Conservation (phyloP, 352 stramenopile genomes). For the Pythium folliculosum region DNA sequence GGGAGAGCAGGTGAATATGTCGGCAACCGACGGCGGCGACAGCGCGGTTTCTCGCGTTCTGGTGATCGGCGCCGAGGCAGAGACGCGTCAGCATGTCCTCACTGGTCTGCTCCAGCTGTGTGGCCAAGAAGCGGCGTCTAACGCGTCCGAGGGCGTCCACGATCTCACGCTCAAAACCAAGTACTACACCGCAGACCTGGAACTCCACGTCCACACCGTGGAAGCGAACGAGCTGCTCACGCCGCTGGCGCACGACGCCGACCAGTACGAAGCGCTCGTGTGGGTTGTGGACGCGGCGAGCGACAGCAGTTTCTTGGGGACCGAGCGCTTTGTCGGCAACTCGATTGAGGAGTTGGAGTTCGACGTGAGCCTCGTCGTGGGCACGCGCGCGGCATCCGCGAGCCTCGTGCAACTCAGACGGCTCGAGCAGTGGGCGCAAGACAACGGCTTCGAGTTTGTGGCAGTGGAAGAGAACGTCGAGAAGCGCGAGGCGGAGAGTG, state of each 20-base stretch:
- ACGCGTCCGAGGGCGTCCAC: constrained; percentile 17
- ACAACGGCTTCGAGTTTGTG: constrained; percentile 67
- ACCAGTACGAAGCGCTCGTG: constrained; percentile 65
- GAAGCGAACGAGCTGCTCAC: constrained; percentile 39
- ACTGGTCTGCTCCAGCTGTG: constrained; percentile 38
- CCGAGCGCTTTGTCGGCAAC: constrained; percentile 43
- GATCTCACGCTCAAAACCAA: constrained; percentile 48
- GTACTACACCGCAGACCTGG: constrained; percentile 65
- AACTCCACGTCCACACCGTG: constrained; percentile 54
- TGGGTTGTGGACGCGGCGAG: constrained; percentile 49
- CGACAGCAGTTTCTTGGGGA: constrained; percentile 45
- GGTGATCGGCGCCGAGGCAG: constrained; percentile 42
- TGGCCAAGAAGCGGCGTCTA: constrained; percentile 17
- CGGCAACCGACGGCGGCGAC: too few relatives aligned
- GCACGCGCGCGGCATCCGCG: constrained; percentile 21
- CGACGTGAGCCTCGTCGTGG: constrained; percentile 62
- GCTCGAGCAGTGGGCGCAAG: constrained; percentile 46
- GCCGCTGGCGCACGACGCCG: constrained; percentile 38
- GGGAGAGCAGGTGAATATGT: too few relatives aligned
- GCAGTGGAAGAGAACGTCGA: constrained; percentile 23
- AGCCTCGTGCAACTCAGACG: constrained; percentile 17
- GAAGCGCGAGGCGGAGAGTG: constrained; percentile 8
- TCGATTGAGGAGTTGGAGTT: constrained; percentile 52
- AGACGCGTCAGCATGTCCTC: constrained; percentile 29
- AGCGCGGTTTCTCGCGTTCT: constrained; percentile 35